A percentile compares a stretch with the other conserved stretches of the same genome.
These are phyloP conservation scores for Blastobotrys peoriensis DNA, from an alignment of 805 yeast species.

Conservation along the genomic window DNA sequence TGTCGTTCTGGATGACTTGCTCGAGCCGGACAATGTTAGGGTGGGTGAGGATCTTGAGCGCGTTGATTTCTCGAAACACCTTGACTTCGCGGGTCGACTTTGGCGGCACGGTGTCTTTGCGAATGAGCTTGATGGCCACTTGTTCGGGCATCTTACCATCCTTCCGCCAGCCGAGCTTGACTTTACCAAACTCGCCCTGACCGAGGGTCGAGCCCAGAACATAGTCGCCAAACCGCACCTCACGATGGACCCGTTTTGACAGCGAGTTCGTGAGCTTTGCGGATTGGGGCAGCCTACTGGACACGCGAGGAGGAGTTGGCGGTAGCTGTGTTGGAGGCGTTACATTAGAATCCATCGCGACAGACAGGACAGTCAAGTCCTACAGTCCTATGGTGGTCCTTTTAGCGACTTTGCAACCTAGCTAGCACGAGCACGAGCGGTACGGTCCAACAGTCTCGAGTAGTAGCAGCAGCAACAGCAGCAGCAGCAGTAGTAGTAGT, in stretches of 20 bases:
- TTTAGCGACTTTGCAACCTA: no score
- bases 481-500: no score
- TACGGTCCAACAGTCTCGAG: no score
- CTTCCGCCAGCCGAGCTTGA: slow-evolving; percentile 91
- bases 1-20: slow-evolving; percentile 89
- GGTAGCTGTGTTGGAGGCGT: neutral
- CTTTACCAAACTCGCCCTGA: slow-evolving; percentile 98
- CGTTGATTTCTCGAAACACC: slow-evolving; percentile 89
- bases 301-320: slow-evolving; percentile 20
- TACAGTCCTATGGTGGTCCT: no score
- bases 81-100: slow-evolving; percentile 83
- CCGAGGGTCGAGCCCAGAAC: slow-evolving; percentile 90
- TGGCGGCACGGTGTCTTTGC: slow-evolving; percentile 81
- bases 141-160: slow-evolving; percentile 48
- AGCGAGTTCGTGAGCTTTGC: slow-evolving; percentile 24
- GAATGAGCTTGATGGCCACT: slow-evolving; percentile 83
- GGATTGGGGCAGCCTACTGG: slow-evolving; percentile 24
- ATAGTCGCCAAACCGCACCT: slow-evolving; percentile 74
- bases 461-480: no score
- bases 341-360: no score
- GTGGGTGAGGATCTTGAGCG: slow-evolving; percentile 69
- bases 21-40: slow-evolving; percentile 91
- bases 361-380: no score
- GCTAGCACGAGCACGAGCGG: no score
- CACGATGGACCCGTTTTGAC: slow-evolving; percentile 26